A percentile compares a stretch with the other conserved stretches of the same genome.
Evolutionary conservation across 2,329 filamentous ascomycete genomes (phyloP).

Genomic region (Talaromyces sp.): DNA sequence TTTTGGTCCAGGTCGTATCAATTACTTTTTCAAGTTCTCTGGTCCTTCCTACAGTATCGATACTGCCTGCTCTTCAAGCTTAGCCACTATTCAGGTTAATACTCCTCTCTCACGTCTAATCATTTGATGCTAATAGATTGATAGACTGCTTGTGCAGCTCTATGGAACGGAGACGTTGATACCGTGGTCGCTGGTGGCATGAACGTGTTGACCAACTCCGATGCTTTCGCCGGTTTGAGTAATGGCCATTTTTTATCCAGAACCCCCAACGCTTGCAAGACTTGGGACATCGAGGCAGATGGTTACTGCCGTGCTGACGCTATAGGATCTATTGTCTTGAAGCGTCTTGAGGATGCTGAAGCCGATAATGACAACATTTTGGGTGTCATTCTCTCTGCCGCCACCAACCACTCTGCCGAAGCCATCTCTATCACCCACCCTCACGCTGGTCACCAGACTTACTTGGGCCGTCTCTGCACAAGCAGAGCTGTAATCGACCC

Average conservation of each 20-base stretch:
- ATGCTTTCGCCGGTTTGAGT: constrained; percentile 72
- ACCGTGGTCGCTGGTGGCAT: constrained; percentile 73
- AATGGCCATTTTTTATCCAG: constrained; percentile 75
- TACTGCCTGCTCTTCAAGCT: constrained; percentile 73
- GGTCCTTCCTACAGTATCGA: constrained; percentile 71
- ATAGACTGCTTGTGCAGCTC: constrained; percentile 61
- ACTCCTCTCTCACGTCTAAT: background rate
- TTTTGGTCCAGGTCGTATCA: constrained; percentile 60
- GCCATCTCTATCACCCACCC: constrained; percentile 76
- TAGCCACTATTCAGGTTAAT: constrained; percentile 56
- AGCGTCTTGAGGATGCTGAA: constrained; percentile 74
- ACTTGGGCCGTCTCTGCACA: constrained; percentile 67
- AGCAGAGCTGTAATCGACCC: constrained; percentile 70
- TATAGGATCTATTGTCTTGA: constrained; percentile 71
- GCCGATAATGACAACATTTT: constrained; percentile 67
- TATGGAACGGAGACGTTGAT: constrained; percentile 74
- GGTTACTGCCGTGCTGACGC: constrained; percentile 80
- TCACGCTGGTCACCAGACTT: constrained; percentile 71
- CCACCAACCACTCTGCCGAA: constrained; percentile 56
- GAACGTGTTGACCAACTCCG: constrained; percentile 73
- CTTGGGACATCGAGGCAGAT: constrained; percentile 75
- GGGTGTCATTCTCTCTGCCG: constrained; percentile 70
- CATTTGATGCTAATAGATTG: background rate
- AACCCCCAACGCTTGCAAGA: constrained; percentile 68
- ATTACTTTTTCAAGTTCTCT: constrained; percentile 74